A percentile compares a stretch with the other conserved stretches of the same genome.
Conservation (phyloP, 768 basidiomycete species). For the Rubroboletus satanas region DNA sequence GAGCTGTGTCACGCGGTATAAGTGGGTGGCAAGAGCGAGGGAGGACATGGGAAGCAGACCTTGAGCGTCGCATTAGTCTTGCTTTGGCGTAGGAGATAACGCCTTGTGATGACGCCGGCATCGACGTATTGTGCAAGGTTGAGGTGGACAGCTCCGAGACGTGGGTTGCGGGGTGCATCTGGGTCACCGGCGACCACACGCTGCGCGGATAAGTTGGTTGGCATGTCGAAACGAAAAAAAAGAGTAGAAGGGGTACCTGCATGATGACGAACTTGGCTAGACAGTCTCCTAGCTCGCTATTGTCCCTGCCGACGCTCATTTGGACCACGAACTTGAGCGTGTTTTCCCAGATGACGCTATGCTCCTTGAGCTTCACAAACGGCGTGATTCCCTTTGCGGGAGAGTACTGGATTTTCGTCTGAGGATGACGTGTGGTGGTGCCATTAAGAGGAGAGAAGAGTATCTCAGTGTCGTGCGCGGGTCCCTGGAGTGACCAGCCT, state of each 20-base stretch:
- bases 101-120: slow-evolving; percentile 52
- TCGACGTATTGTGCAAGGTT: slow-evolving; percentile 75
- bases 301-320: slow-evolving; percentile 55
- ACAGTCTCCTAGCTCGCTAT: slow-evolving; percentile 44
- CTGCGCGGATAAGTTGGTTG: slow-evolving; percentile 29
- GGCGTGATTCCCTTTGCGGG: slow-evolving; percentile 58
- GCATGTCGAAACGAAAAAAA: neutral
- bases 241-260: slow-evolving; percentile 35
- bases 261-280: slow-evolving; percentile 66
- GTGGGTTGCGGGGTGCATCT: slow-evolving; percentile 51
- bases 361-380: slow-evolving; percentile 58
- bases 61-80: slow-evolving; percentile 79
- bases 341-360: slow-evolving; percentile 61
- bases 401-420: slow-evolving; percentile 19
- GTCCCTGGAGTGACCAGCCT: slow-evolving; percentile 22
- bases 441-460: neutral
- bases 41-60: slow-evolving; percentile 32
- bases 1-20: slow-evolving; percentile 38
- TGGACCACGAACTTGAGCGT: slow-evolving; percentile 55
- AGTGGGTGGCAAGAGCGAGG: neutral
- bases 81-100: slow-evolving; percentile 66
- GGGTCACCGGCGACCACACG: slow-evolving; percentile 57
- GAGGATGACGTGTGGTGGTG: neutral
- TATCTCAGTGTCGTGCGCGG: neutral
- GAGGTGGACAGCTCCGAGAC: slow-evolving; percentile 61